phyloP scores from a whole-genome alignment of 139 green algal species.

The Bryopsis sp. region DNA sequence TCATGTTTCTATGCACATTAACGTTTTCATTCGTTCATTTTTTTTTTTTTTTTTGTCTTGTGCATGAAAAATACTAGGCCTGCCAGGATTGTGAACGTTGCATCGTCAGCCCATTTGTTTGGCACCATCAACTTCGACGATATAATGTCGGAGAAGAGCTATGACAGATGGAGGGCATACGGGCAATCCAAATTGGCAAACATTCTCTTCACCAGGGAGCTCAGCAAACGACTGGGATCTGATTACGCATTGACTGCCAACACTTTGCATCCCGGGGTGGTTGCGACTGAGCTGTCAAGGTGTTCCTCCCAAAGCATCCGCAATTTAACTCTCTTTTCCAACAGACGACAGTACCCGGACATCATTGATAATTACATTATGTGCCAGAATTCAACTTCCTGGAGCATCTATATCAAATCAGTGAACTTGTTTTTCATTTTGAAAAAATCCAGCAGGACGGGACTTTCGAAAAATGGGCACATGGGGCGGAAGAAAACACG shows the following conservation, averaged over 20 bases:
- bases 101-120: slow-evolving; percentile 62
- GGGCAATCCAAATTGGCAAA: slow-evolving; percentile 86
- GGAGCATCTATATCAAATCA: no score
- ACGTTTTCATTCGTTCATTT: no score
- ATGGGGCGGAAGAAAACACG: no score
- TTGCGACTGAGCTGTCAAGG: slow-evolving; percentile 68
- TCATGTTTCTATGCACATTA: no score
- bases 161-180: slow-evolving; percentile 43
- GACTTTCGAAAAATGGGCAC: no score
- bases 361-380: no score
- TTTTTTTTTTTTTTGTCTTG: no score
- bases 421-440: no score
- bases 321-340: slow-evolving; percentile 4
- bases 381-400: no score
- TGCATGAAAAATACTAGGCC: no score
- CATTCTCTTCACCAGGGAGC: slow-evolving; percentile 80
- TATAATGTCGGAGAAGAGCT: slow-evolving; percentile 40
- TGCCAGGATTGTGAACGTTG: slow-evolving; percentile 69
- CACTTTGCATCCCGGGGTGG: slow-evolving; percentile 70
- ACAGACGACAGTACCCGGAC: no score
- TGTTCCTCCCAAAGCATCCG: slow-evolving; percentile 18
- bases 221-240: slow-evolving; percentile 39
- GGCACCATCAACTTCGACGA: slow-evolving; percentile 69
- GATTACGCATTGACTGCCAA: slow-evolving; percentile 44
- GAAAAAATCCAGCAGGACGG: no score